Base-by-base conservation (phyloP, 2,329 filamentous ascomycete species). In the Calonectria pteridis region DNA sequence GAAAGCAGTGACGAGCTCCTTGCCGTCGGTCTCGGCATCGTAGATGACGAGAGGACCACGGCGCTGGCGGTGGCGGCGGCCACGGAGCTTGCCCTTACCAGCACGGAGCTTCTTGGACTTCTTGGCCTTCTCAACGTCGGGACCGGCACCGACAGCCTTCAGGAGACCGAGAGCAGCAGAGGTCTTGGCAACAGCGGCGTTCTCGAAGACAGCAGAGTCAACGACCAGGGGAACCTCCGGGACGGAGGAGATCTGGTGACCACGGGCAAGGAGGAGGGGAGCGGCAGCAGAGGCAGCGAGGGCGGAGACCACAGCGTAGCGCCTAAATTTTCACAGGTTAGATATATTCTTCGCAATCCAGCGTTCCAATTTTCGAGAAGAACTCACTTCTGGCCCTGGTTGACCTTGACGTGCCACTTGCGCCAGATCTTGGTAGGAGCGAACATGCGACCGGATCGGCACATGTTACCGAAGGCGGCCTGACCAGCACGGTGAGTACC, bases 381-480 rank as follows among this genome's bases (percentile, higher is more conserved):
- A 35, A 87, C 92, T 88, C 87, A 95, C 95, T 97, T 98, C 93
- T 99, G 97, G 88, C 94, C 94, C 89, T 97, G 93, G 93, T 98
- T 98, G 93, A 99, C 93, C 95, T 98, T 98, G 92, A 98, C 92
- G 92, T 99, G 97, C 97, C 97, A 99, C 92, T 98, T 98, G 88
- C 97, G 93, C 97, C 97, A 99, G 91, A 98, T 94, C 94, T 99
- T 99, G 90, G 97, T 99, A 82, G 97, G 97, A 83, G 97, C 97
- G 91, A 99, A 99, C 97, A 99, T 99, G 91, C 97, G 97, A 91
- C 97, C 97, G 87, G 96, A 98, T 88, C 97, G 96, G 91, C 97
- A 99, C 95, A 96, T 95, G 94, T 99, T 99, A 95, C 97, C 97
- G 89, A 98, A 99, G 83, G 97, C 97, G 88, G 97, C 97, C 92